Evolutionary conservation across 2,329 filamentous ascomycete species (phyloP), one percentile per base, ranked within the genome.

Genomic region (Cordyceps sp.): DNA sequence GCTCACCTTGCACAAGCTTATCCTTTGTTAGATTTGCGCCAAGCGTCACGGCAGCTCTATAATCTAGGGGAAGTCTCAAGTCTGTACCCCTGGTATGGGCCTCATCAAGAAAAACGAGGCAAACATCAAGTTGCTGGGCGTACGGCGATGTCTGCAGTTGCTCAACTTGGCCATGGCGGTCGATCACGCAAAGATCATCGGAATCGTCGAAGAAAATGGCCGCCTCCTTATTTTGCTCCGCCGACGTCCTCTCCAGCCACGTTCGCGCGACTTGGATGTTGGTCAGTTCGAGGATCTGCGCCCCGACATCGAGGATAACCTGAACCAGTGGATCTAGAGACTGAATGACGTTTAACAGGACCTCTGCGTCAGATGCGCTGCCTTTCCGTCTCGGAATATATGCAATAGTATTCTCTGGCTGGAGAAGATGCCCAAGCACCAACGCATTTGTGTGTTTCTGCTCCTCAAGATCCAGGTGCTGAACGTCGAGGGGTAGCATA

Each of bases 221-320:
- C 0, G 42, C 49, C n/a, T 45, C 28, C 1, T 37, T 35, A 5
- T 31, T 10, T 3, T 23, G 19, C 3, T 19, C 3, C 22, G 28
- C 34, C 10, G 33, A 4, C 4, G 15, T 17, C 7, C 36, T 4
- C 0, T 35, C 12, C 1, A 81, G 47, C 74, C 73, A 80, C 1
- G 39, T 33, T 12, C 42, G 35, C 0, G 70, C 72, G 2, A 80
- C 55, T 3, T 62, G 49, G 0, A 51, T 4, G 38, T 80, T 80
- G 21, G 53, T 57, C 0, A 74, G 48, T 23, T 83, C 76, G 0
- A 84, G 45, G 6, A 84, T 67, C 31, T 75, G 70, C 0, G 78
- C 78, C 0, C 79, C 78, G 0, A 78, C 76, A 40, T 85, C 78
- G 0, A 84, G 57, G 1, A 84, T 63, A 0, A 83, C 74, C 3